Conservation (phyloP, 257 asterid species). For the Sherardia arvensis region DNA sequence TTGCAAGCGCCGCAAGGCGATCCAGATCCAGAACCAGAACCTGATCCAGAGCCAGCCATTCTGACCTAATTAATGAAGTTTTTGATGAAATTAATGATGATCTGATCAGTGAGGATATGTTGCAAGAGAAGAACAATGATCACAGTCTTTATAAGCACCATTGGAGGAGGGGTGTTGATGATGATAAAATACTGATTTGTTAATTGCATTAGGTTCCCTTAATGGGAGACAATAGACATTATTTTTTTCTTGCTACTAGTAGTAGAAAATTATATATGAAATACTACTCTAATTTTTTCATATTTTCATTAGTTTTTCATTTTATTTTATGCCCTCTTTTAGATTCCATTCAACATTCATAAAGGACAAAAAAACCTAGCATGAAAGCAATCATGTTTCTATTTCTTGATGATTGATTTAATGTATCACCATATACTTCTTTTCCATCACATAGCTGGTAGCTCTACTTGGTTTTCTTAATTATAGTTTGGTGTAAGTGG, state of each 20-base stretch:
- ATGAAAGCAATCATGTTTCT: slow-evolving; percentile 39
- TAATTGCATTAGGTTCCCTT: slow-evolving; percentile 63
- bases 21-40: slow-evolving; percentile 33
- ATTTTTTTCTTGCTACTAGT: slow-evolving; percentile 14
- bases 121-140: slow-evolving; percentile 1
- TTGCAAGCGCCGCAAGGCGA: slow-evolving; percentile 68
- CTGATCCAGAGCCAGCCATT: slow-evolving; percentile 53
- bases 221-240: slow-evolving; percentile 45
- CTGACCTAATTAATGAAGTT: slow-evolving; percentile 1
- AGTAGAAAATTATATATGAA: slow-evolving; percentile 1
- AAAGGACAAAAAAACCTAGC: slow-evolving; percentile 39
- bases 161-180: slow-evolving; percentile 30
- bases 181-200: slow-evolving; percentile 26
- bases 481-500: not conserved
- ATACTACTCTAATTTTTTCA: slow-evolving; percentile 11
- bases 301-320: slow-evolving; percentile 16
- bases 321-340: slow-evolving; percentile 24
- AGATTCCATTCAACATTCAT: slow-evolving; percentile 51
- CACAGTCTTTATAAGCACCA: slow-evolving; percentile 34
- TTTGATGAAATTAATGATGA: not conserved
- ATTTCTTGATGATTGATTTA: slow-evolving; percentile 25
- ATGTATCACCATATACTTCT: not conserved
- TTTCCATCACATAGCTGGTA: slow-evolving; percentile 2
- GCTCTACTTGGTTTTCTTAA: not conserved
- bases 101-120: not conserved